Evolutionary conservation across 2,329 filamentous ascomycete genomes (phyloP).

Genomic region (Colletotrichum sp.): DNA sequence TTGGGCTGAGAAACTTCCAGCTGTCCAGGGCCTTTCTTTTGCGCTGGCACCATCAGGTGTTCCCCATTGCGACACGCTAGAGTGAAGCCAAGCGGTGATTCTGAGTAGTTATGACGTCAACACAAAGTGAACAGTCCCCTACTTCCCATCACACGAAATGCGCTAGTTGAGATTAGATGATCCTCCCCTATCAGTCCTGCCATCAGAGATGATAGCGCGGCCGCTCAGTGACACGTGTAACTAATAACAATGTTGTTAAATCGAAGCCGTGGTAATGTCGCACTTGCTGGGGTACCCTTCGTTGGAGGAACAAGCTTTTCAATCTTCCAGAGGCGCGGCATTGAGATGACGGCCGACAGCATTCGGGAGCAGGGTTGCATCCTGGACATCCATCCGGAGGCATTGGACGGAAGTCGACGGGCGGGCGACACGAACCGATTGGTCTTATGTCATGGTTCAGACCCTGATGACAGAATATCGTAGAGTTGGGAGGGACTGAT

Average conservation of each 20-base stretch:
- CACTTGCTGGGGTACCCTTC: slow-evolving; percentile 1
- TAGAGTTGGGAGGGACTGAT: not conserved
- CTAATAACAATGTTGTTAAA: not conserved
- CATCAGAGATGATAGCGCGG: not conserved
- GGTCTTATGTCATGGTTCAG: not conserved
- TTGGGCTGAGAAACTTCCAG: not conserved
- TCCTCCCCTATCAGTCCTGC: not conserved
- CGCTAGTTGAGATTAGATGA: slow-evolving; percentile 13
- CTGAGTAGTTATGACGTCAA: slow-evolving; percentile 10
- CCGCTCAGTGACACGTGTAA: no score
- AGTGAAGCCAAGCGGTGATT: not conserved
- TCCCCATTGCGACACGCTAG: not conserved
- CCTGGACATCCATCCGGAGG: not conserved
- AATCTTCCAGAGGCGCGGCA: not conserved
- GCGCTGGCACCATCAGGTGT: slow-evolving; percentile 1
- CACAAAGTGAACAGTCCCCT: not conserved
- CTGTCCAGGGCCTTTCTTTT: not conserved
- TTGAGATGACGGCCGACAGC: not conserved
- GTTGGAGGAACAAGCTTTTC: not conserved
- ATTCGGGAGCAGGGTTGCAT: not conserved
- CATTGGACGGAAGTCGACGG: not conserved
- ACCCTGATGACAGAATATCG: not conserved
- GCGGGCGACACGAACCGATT: not conserved
- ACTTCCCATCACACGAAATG: not conserved
- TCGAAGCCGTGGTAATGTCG: not conserved